Evolutionary conservation across 2,329 filamentous ascomycete genomes (phyloP).

Genomic region (Aquanectria penicillioides): DNA sequence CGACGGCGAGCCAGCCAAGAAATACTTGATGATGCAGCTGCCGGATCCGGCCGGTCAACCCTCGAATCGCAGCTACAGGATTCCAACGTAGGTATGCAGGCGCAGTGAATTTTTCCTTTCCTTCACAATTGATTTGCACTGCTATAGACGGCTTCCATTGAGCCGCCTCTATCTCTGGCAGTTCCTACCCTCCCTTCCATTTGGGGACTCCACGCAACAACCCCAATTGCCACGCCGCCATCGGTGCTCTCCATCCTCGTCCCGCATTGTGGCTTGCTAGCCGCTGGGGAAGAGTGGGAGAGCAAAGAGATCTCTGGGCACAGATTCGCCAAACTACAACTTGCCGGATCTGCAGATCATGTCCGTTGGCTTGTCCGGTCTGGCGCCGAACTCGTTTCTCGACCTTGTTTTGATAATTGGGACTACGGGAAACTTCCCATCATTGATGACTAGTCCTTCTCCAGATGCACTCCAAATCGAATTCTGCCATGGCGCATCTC

Average conservation of each 20-base stretch:
- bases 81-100: slow-evolving; percentile 9
- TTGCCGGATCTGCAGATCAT: slow-evolving; percentile 24
- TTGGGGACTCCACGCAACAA: slow-evolving; percentile 1
- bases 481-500: slow-evolving; percentile 34
- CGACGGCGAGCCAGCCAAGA: slow-evolving; percentile 10
- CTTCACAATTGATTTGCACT: slow-evolving; percentile 16
- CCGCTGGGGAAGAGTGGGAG: slow-evolving; percentile 11
- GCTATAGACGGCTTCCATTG: background rate
- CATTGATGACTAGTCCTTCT: slow-evolving; percentile 26
- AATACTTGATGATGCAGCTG: background rate
- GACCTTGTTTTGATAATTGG: slow-evolving; percentile 1
- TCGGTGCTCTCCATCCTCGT: slow-evolving; percentile 6
- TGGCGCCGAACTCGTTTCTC: slow-evolving; percentile 5
- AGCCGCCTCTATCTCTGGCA: background rate
- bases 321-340: slow-evolving; percentile 1
- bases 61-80: slow-evolving; percentile 12
- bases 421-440: slow-evolving; percentile 10
- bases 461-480: slow-evolving; percentile 34
- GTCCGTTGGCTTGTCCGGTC: slow-evolving; percentile 10
- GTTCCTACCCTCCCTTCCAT: background rate
- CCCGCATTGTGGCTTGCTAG: slow-evolving; percentile 22
- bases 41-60: slow-evolving; percentile 11
- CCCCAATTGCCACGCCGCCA: slow-evolving; percentile 6
- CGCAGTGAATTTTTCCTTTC: slow-evolving; percentile 11
- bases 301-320: background rate